Base-by-base conservation (phyloP, 441 rosid species). In the Jatropha multifida region DNA sequence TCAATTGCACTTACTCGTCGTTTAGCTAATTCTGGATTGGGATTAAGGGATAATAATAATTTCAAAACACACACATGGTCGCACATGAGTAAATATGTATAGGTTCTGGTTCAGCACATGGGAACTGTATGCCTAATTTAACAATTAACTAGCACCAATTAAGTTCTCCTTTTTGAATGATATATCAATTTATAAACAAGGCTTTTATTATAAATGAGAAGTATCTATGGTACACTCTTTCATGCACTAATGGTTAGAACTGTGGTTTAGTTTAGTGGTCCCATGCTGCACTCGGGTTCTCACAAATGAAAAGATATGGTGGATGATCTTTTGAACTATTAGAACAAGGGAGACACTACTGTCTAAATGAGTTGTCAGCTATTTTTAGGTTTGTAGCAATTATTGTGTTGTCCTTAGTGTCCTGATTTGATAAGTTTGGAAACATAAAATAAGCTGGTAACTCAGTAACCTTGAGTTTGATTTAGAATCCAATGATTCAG, bases 391-490 rank as follows among this genome's bases (percentile, higher is more conserved):
- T 56, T 20, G 61, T n/a, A n/a, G 3, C 60, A 56, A 20, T 18
- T 7, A 60, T 3, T 10, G 20, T n/a, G 23, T 60, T 60, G n/a
- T 46, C 52, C 18, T 44, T 46, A 20, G 54, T 20, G 5, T 13
- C n/a, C 27, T 67, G 58, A 4, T 14, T 40, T 41, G 52, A 14
- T 32, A 67, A 23, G 55, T 65, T 44, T 65, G 69, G 9, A 42
- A 46, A 44, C 15, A 20, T 26, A 66, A 42, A 46, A 20, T 11
- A 26, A 40, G 14, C 18, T 13, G 71, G 55, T 46, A 48, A 48
- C 12, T 67, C 41, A 67, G 23, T 51, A 32, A 13, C 71, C 15
- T 67, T 48, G 71, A 67, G 71, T 48, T 23, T 67, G 71, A 67
- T 23, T 67, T 26, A 12, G 11, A 9, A 14, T 48, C 20, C 20